Percentiles rank a stretch among this genome's conserved stretches.
Conservation (phyloP, 345 rosid genomes). For the Euphorbia peplus region DNA sequence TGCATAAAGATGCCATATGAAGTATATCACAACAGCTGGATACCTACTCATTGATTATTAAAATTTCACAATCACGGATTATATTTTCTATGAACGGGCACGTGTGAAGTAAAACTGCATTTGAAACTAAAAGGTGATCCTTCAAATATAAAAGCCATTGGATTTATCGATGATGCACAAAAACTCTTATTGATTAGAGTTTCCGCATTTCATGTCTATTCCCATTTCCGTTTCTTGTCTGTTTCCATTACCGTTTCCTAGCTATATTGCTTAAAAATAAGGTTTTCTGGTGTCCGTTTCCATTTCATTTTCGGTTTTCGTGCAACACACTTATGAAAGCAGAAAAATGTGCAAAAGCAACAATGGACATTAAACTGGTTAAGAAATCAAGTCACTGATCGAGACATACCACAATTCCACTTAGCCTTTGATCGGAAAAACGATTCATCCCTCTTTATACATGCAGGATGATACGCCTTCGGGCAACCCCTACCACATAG, state of each 20-base stretch:
- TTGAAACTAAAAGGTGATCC: neutral
- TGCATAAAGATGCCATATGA: neutral
- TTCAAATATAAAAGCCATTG: no score
- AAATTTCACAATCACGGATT: neutral
- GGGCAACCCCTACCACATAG: constrained; percentile 74
- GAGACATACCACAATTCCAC: constrained; percentile 91
- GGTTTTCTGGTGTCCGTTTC: no score
- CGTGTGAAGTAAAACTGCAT: neutral
- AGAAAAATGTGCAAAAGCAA: constrained; percentile 1
- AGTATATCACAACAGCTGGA: neutral
- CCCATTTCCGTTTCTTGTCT: no score
- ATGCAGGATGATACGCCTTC: constrained; percentile 94
- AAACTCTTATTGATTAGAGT: no score
- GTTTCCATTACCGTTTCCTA: no score
- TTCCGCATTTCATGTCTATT: no score
- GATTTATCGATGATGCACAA: no score
- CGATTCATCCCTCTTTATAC: constrained; percentile 85
- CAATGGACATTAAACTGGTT: constrained; percentile 6
- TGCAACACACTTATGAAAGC: no score
- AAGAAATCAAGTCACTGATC: constrained; percentile 10
- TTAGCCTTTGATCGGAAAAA: constrained; percentile 81
- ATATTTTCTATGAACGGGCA: neutral
- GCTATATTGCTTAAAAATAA: no score
- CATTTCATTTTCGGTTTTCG: no score
- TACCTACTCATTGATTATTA: neutral